phyloP scores from a whole-genome alignment of 1,284 basidiomycete genomes.

The Tilletia caries region DNA sequence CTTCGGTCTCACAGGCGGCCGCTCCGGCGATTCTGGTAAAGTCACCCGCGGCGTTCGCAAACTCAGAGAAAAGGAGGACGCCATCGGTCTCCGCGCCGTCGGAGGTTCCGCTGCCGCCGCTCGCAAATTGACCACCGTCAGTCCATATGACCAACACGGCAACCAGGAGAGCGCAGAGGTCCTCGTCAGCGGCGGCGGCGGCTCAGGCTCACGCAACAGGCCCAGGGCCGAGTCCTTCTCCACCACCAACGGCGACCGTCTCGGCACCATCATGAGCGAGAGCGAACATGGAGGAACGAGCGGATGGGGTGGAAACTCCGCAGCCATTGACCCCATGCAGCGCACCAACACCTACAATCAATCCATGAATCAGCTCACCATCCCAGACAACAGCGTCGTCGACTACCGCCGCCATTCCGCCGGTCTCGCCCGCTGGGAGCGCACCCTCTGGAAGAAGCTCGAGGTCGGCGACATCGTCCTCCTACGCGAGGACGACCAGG shows the following conservation, averaged over 20 bases:
- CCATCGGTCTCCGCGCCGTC: constrained; percentile 41
- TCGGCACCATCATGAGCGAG: constrained; percentile 42
- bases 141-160: background rate
- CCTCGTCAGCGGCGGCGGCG: background rate
- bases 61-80: constrained; percentile 76
- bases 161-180: background rate
- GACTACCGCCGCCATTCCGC: constrained; percentile 69
- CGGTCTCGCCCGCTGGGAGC: constrained; percentile 82
- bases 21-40: constrained; percentile 42
- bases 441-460: constrained; percentile 96
- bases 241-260: constrained; percentile 26
- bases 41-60: constrained; percentile 81
- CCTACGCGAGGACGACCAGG: constrained; percentile 85
- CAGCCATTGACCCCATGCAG: constrained; percentile 21
- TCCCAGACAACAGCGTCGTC: constrained; percentile 53
- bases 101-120: constrained; percentile 30
- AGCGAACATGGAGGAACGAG: constrained; percentile 32
- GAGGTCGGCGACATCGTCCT: constrained; percentile 95
- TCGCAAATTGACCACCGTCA: constrained; percentile 15
- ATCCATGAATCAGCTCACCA: constrained; percentile 23
- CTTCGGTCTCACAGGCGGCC: constrained; percentile 62
- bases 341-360: constrained; percentile 23
- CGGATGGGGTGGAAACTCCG: constrained; percentile 13
- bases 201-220: background rate
- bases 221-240: constrained; percentile 31